Percentiles rank a stretch among this genome's conserved stretches.
phyloP scores from a whole-genome alignment of 2,329 filamentous ascomycete species.

The Penicillium sp. region DNA sequence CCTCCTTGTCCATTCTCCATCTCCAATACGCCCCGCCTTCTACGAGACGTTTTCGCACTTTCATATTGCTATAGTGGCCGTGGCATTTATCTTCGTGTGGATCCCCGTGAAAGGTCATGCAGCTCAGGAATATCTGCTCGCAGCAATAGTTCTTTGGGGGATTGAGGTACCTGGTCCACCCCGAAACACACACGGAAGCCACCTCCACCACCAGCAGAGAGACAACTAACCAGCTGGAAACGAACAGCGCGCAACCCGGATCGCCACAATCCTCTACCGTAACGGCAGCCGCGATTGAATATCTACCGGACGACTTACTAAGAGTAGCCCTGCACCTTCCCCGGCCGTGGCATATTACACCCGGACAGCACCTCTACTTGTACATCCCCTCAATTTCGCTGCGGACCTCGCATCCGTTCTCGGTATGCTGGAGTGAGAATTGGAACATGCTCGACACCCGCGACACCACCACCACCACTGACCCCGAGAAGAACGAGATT shows the following conservation, averaged over 20 bases:
- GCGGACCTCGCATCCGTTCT: conserved; percentile 80
- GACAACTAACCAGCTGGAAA: too few relatives aligned
- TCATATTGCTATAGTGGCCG: conserved; percentile 76
- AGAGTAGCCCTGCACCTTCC: conserved; percentile 73
- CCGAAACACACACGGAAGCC: too few relatives aligned
- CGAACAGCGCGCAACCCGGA: too few relatives aligned
- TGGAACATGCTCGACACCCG: too few relatives aligned
- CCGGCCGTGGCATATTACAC: conserved; percentile 66
- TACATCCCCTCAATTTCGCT: conserved; percentile 68
- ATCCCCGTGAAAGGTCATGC: conserved; percentile 74
- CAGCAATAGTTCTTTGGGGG: conserved; percentile 75
- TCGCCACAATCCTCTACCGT: too few relatives aligned
- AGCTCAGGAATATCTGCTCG: conserved; percentile 75
- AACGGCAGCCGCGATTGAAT: conserved; percentile 56
- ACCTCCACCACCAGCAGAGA: too few relatives aligned
- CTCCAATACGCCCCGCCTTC: conserved; percentile 86
- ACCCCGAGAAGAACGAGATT: conserved; percentile 49
- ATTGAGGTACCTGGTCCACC: too few relatives aligned
- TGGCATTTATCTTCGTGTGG: conserved; percentile 74
- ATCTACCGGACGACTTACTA: conserved; percentile 71
- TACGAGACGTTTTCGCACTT: conserved; percentile 93
- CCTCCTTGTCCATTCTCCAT: conserved; percentile 72
- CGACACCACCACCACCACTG: too few relatives aligned
- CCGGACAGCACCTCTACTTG: conserved; percentile 76
- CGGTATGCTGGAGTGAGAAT: conserved; percentile 75